Evolutionary conservation across 1,284 basidiomycete genomes (phyloP).

Genomic region (Moesziomyces sp.): DNA sequence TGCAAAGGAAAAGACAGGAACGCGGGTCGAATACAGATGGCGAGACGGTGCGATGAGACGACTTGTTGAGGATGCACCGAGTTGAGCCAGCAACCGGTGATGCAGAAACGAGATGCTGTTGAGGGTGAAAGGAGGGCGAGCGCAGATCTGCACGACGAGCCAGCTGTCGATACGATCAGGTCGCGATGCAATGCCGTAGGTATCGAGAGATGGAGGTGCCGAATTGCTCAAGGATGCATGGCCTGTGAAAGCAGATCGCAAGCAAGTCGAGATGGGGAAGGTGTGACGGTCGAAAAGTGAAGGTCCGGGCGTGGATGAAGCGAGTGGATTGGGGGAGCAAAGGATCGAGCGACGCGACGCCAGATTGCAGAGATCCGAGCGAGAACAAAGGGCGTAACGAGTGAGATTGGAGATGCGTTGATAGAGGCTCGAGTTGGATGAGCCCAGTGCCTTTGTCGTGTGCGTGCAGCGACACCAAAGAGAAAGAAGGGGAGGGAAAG

Average conservation of each 20-base stretch:
- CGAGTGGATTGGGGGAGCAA: too few relatives aligned
- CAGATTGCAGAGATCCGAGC: not conserved
- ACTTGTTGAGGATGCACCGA: constrained; percentile 17
- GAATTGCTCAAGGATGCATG: not conserved
- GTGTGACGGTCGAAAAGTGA: too few relatives aligned
- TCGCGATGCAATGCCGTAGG: not conserved
- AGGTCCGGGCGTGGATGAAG: too few relatives aligned
- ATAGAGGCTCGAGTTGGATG: not conserved
- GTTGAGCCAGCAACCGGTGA: constrained; percentile 20
- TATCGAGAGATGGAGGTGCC: not conserved
- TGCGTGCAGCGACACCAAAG: not conserved
- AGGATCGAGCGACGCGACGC: too few relatives aligned
- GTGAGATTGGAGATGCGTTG: not conserved
- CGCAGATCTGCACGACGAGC: not conserved
- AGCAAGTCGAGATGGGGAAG: too few relatives aligned
- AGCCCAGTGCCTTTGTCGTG: too few relatives aligned
- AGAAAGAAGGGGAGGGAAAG: not conserved
- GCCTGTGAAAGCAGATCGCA: too few relatives aligned
- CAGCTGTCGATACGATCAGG: not conserved
- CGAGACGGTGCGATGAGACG: constrained; percentile 20
- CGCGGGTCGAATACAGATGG: constrained; percentile 6
- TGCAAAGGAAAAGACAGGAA: constrained; percentile 23
- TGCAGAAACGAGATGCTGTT: not conserved
- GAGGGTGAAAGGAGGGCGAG: not conserved
- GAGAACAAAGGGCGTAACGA: not conserved